phyloP scores from a whole-genome alignment of 202 grass and related monocot genomes.

The Elaeis oleifera region DNA sequence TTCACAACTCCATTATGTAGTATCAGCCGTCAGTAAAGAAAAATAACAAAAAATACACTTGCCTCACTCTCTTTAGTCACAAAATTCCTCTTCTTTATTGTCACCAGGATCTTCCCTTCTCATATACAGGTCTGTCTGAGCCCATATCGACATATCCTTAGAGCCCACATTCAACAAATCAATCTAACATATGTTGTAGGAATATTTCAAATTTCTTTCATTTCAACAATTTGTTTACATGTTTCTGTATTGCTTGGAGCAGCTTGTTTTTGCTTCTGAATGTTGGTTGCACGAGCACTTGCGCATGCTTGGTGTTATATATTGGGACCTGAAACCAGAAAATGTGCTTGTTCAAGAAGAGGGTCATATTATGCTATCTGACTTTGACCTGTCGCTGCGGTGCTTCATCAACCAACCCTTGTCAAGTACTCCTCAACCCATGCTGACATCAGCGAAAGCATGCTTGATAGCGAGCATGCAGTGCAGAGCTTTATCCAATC shows the following conservation, averaged over 20 bases:
- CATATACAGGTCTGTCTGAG: too few species aligned
- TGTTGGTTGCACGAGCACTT: background rate
- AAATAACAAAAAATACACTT: too few species aligned
- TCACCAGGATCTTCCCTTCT: too few species aligned
- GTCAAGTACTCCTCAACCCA: background rate
- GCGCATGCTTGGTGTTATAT: conserved; percentile 5
- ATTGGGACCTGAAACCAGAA: too few species aligned
- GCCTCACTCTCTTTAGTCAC: too few species aligned
- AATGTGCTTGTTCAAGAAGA: conserved; percentile 9
- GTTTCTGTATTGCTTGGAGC: too few species aligned
- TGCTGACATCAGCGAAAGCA: background rate
- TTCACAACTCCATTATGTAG: too few species aligned
- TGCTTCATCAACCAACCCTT: conserved; percentile 1
- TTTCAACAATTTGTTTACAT: background rate
- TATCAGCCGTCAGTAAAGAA: too few species aligned
- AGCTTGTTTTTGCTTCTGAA: conserved; percentile 1
- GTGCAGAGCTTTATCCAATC: background rate
- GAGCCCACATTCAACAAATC: background rate
- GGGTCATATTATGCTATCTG: background rate
- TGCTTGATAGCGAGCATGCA: background rate
- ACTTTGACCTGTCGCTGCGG: conserved; percentile 2
- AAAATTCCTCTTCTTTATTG: too few species aligned
- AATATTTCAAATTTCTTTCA: background rate
- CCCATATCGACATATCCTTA: too few species aligned
- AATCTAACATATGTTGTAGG: background rate